A percentile compares a stretch with the other conserved stretches of the same genome.
Evolutionary conservation across 345 rosid species (phyloP).

Genomic region (Erucastrum elatum): DNA sequence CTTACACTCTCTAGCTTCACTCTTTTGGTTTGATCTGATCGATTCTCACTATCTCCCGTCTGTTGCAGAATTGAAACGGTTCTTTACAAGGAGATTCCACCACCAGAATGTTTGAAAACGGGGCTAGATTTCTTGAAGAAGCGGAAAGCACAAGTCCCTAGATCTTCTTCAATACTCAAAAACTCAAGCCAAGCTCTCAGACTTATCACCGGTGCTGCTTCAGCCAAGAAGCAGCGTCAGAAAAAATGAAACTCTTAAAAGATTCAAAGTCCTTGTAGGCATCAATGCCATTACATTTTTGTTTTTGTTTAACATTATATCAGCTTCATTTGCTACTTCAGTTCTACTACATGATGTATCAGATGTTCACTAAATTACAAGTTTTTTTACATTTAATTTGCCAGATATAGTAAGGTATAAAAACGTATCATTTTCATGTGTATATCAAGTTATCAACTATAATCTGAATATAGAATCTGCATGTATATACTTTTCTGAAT

Average conservation of each 20-base stretch:
- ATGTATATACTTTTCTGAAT: conserved; percentile 15
- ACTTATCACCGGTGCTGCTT: conserved; percentile 49
- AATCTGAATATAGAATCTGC: neutral
- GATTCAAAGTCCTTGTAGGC: neutral
- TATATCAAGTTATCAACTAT: neutral
- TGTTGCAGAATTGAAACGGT: conserved; percentile 63
- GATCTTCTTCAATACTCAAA: conserved; percentile 73
- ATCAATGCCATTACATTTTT: conserved; percentile 9
- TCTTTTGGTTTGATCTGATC: neutral
- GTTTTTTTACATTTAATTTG: too few species aligned
- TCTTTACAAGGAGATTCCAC: conserved; percentile 68
- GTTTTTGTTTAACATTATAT: neutral
- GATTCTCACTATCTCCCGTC: neutral
- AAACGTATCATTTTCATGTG: neutral
- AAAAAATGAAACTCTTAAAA: conserved; percentile 5
- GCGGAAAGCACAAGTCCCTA: conserved; percentile 70
- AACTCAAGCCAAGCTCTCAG: conserved; percentile 84
- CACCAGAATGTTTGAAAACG: conserved; percentile 67
- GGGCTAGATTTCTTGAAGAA: conserved; percentile 81
- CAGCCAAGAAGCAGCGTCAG: conserved; percentile 16
- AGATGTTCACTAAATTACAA: too few species aligned
- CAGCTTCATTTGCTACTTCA: neutral
- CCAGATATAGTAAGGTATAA: neutral
- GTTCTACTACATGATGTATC: too few species aligned
- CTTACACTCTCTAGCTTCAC: neutral